Base-by-base conservation (phyloP, 768 basidiomycete species). In the Naematelia encephala region DNA sequence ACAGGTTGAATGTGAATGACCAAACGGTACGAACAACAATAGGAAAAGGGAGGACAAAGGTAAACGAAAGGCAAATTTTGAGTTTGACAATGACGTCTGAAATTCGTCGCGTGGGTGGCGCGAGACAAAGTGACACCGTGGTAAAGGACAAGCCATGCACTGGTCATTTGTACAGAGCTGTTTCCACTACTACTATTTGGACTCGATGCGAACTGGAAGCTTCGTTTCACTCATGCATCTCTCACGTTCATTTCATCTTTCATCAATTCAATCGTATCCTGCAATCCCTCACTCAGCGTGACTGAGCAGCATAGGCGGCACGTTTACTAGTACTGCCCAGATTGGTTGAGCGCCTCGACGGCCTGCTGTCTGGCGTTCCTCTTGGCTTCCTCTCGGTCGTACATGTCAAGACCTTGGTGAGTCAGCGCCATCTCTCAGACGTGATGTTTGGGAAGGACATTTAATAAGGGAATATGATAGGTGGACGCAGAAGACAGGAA, bases 401-500 rank as follows among this genome's bases (percentile, higher is more conserved):
- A 72, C n/a, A 55, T 58, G 62, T 74, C 68, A 44, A 74, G 65
- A 51, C 79, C 70, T 72, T n/a, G n/a, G n/a, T n/a, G n/a, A n/a
- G n/a, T n/a, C n/a, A n/a, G n/a, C n/a, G n/a, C n/a, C n/a, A n/a
- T n/a, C n/a, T n/a, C n/a, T n/a, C n/a, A n/a, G n/a, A n/a, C n/a
- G n/a, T n/a, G n/a, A n/a, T n/a, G n/a, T n/a, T n/a, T n/a, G n/a
- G n/a, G n/a, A n/a, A n/a, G n/a, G n/a, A n/a, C n/a, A n/a, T n/a
- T n/a, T n/a, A n/a, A n/a, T n/a, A n/a, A n/a, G n/a, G n/a, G n/a
- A n/a, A n/a, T n/a, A n/a, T n/a, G n/a, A n/a, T n/a, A n/a, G n/a
- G n/a, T n/a, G n/a, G n/a, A n/a, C n/a, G n/a, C n/a, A n/a, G n/a
- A n/a, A n/a, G n/a, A n/a, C n/a, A n/a, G n/a, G n/a, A n/a, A n/a